Evolutionary conservation across 371 early-diverging fungal genomes (phyloP).

Genomic region (Chytridium lagenaria): DNA sequence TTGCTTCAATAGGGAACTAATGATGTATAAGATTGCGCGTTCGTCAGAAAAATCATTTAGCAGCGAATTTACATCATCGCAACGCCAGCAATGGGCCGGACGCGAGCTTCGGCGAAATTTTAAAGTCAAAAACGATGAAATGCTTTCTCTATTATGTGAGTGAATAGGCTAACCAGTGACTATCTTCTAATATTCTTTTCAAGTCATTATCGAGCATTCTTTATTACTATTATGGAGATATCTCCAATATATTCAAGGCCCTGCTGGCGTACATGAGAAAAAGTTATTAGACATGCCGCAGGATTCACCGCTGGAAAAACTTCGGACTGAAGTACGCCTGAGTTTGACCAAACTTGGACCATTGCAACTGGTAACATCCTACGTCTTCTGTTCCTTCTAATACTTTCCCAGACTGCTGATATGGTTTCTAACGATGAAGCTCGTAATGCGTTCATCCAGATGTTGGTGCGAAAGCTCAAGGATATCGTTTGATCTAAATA

Average conservation of each 20-base stretch:
- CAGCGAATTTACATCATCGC: conserved; percentile 51
- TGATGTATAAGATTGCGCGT: conserved; percentile 41
- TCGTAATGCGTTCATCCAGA: conserved; percentile 59
- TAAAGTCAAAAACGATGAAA: conserved; percentile 38
- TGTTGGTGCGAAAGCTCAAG: conserved; percentile 47
- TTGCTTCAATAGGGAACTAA: background rate
- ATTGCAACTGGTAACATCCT: conserved; percentile 1
- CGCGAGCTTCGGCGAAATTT: conserved; percentile 31
- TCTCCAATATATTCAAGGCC: conserved; percentile 30
- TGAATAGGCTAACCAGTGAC: background rate
- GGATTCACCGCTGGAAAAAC: conserved; percentile 1
- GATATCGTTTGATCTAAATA: background rate
- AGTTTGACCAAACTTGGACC: background rate
- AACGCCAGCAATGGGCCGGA: conserved; percentile 56
- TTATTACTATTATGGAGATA: conserved; percentile 63
- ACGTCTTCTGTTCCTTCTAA: conserved; percentile 34
- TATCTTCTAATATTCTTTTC: background rate
- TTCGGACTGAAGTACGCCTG: background rate
- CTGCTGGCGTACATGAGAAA: conserved; percentile 39
- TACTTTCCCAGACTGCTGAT: conserved; percentile 50
- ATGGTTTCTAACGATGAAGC: conserved; percentile 46
- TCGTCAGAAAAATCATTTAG: conserved; percentile 40
- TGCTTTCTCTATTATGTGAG: conserved; percentile 46
- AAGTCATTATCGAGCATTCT: conserved; percentile 58
- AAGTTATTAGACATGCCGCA: conserved; percentile 32